These are phyloP conservation scores for Aspergillus fischeri DNA, from an alignment of 2,329 filamentous ascomycete species.

Conservation along the genomic window DNA sequence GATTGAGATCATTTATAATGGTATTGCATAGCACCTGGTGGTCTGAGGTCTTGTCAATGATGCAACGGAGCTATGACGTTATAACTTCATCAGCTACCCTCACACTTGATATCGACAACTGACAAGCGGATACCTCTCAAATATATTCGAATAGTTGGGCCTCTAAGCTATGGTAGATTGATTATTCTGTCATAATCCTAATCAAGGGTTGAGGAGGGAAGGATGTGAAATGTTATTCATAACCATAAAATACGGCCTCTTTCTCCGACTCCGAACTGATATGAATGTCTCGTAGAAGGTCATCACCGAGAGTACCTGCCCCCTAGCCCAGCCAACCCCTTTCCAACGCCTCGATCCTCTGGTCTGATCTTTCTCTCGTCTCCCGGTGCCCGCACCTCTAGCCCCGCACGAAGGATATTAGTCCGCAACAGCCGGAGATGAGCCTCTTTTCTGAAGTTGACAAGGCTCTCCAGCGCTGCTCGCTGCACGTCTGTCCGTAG, in stretches of 20 bases:
- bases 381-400: conserved; percentile 58
- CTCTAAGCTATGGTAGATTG: no score
- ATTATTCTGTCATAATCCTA: not conserved
- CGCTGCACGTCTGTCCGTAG: conserved; percentile 66
- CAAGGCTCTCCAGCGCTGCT: conserved; percentile 63
- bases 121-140: no score
- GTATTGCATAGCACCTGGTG: not conserved
- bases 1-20: not conserved
- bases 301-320: not conserved
- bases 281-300: not conserved
- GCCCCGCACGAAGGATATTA: conserved; percentile 67
- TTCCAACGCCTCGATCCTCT: conserved; percentile 7
- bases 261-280: not conserved
- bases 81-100: not conserved
- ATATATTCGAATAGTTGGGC: no score
- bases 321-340: conserved; percentile 6
- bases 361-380: conserved; percentile 10
- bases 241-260: not conserved
- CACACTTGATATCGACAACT: no score
- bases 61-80: conserved; percentile 1
- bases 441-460: conserved; percentile 69
- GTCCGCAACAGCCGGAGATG: conserved; percentile 73
- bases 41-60: not conserved
- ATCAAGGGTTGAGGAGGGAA: not conserved
- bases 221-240: not conserved